These are phyloP conservation scores for Dendrothele bispora DNA, from an alignment of 768 basidiomycete genomes.

Conservation along the genomic window DNA sequence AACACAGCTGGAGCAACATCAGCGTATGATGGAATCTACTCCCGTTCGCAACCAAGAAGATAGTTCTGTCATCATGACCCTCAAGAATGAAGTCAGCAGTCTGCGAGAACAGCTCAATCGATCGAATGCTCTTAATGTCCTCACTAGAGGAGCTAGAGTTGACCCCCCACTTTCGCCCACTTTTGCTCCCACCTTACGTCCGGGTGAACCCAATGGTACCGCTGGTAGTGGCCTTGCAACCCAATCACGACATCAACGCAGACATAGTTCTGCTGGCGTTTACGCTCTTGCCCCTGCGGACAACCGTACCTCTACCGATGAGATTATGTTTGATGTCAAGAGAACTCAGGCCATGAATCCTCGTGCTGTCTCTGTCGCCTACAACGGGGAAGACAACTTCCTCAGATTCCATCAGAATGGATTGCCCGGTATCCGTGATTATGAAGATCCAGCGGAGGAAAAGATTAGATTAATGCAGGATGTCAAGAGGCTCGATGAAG, in stretches of 20 bases:
- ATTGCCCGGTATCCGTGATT: conserved; percentile 67
- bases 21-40: conserved; percentile 63
- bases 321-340: conserved; percentile 73
- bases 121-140: conserved; percentile 86
- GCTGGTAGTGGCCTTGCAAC: conserved; percentile 28
- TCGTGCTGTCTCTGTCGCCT: conserved; percentile 87
- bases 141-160: conserved; percentile 71
- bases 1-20: conserved; percentile 72
- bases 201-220: conserved; percentile 45
- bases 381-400: conserved; percentile 76
- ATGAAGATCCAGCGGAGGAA: conserved; percentile 91
- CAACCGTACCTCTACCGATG: conserved; percentile 74
- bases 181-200: conserved; percentile 77
- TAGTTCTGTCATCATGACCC: conserved; percentile 78
- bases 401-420: conserved; percentile 67
- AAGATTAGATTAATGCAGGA: conserved; percentile 94
- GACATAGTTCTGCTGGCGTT: conserved; percentile 86
- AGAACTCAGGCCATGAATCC: conserved; percentile 70
- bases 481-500: conserved; percentile 86
- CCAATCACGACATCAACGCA: conserved; percentile 66
- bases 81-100: conserved; percentile 90
- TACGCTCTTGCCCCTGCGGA: conserved; percentile 60
- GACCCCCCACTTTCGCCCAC: conserved; percentile 83
- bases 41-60: conserved; percentile 78
- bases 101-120: conserved; percentile 95